Base-by-base conservation (phyloP, 169 alveolate genomes). In the Eimeria acervulina region DNA sequence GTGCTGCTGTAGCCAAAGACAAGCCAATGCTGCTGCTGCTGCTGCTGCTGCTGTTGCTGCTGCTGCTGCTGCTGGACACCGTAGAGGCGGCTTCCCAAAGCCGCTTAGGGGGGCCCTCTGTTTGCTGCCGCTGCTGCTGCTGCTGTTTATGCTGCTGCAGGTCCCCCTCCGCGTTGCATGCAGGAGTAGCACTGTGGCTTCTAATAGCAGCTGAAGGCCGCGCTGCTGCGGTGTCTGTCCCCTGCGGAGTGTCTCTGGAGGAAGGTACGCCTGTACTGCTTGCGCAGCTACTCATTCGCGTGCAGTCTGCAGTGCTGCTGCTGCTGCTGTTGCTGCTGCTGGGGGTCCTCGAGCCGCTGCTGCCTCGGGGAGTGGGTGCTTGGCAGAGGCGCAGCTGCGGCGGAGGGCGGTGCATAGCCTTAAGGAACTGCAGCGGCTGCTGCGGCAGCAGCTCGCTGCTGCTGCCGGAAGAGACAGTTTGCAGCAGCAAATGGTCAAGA, bases 231-330 rank as follows among this genome's bases (percentile, higher is more conserved):
- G 42, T 47, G 68, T 80, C 90, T 51, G 28, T 15, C 31, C 40
- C n/a, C 90, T n/a, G 33, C 66, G 17, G 3, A 28, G 90, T 38
- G 44, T 80, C 90, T n/a, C 66, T 44, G 1, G 90, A 28, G n/a
- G 42, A 28, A 13, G 63, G 31, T n/a, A 10, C 40, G 10, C 44
- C 68, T 28, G 51, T 31, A 44, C 72, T 80, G 72, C 90, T 80
- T 21, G 44, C 66, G 44, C 17, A 47, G 70, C 90, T 80, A 15
- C 28, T 80, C 63, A 80, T 26, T 80, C 90, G 90, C 66, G 90
- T 80, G 70, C 90, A 47, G 44, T 80, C 90, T 47, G 90, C 90
- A 31, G 72, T 80, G 90, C 90, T 80, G 90, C 90, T 80, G 85
- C 85, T 74, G 85, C 85, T 74, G 85, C 83, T 70, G 83, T 51